Evolutionary conservation across 2,329 filamentous ascomycete genomes (phyloP).

Genomic region (Xylaria polymorpha): DNA sequence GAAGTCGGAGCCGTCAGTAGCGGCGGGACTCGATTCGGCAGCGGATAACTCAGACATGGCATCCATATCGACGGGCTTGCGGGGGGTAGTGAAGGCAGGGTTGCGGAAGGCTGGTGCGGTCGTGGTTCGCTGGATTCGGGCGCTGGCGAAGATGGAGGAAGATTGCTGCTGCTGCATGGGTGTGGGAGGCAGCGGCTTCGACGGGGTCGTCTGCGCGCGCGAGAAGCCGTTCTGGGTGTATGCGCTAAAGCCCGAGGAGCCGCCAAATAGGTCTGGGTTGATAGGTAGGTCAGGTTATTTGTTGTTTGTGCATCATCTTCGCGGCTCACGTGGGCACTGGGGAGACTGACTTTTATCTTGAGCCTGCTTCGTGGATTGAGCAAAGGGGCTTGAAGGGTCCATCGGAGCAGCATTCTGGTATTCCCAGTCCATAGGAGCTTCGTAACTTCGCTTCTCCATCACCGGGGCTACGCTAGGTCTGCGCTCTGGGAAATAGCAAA

Average conservation of each 20-base stretch:
- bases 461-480: slow-evolving; percentile 10
- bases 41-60: slow-evolving; percentile 66
- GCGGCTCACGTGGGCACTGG: slow-evolving; percentile 28
- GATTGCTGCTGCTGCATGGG: slow-evolving; percentile 44
- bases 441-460: slow-evolving; percentile 68
- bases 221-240: slow-evolving; percentile 50
- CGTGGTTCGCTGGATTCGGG: slow-evolving; percentile 55
- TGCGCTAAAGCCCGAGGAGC: slow-evolving; percentile 52
- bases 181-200: slow-evolving; percentile 53
- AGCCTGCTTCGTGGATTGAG: slow-evolving; percentile 60
- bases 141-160: slow-evolving; percentile 59
- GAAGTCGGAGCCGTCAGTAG: slow-evolving; percentile 67
- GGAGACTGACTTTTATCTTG: slow-evolving; percentile 56
- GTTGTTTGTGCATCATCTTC: slow-evolving; percentile 7
- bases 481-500: not conserved
- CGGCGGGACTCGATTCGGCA: slow-evolving; percentile 69
- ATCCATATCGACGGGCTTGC: slow-evolving; percentile 66
- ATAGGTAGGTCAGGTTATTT: slow-evolving; percentile 43
- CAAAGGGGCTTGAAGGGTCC: slow-evolving; percentile 71
- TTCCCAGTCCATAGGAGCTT: slow-evolving; percentile 75
- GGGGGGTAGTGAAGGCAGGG: slow-evolving; percentile 72
- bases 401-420: slow-evolving; percentile 68
- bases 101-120: slow-evolving; percentile 69
- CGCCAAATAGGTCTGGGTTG: slow-evolving; percentile 50
- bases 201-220: slow-evolving; percentile 52